phyloP scores from a whole-genome alignment of 352 stramenopile species.

The Phytophthora litchii region DNA sequence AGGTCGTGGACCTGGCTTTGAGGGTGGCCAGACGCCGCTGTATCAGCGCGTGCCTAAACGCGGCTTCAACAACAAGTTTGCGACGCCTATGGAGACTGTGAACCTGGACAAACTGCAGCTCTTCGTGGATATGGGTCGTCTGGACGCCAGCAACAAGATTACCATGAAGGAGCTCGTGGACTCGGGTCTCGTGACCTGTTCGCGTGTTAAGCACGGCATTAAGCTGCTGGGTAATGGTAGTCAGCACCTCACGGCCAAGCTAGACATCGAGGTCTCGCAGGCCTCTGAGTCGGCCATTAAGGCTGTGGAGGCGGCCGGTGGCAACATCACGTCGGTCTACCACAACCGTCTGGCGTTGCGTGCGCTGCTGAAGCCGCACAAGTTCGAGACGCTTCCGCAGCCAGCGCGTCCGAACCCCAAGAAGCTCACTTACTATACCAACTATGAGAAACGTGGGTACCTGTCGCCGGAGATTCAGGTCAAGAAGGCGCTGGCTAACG shows the following conservation, averaged over 20 bases:
- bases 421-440: slow-evolving; percentile 97
- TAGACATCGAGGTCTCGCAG: slow-evolving; percentile 96
- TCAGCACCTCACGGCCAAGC: slow-evolving; percentile 85
- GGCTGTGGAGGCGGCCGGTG: slow-evolving; percentile 93
- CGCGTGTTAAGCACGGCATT: slow-evolving; percentile 94
- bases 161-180: slow-evolving; percentile 94
- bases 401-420: slow-evolving; percentile 94
- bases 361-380: slow-evolving; percentile 95
- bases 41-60: slow-evolving; percentile 97
- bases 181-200: slow-evolving; percentile 88
- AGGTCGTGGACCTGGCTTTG: slow-evolving; percentile 91
- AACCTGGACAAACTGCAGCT: slow-evolving; percentile 96
- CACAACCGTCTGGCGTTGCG: slow-evolving; percentile 96
- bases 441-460: slow-evolving; percentile 97
- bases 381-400: slow-evolving; percentile 95
- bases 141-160: slow-evolving; percentile 91
- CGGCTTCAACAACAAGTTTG: slow-evolving; percentile 97
- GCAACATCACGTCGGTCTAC: slow-evolving; percentile 96
- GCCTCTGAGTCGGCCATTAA: slow-evolving; percentile 94
- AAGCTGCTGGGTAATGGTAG: slow-evolving; percentile 93
- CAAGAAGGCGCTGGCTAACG: slow-evolving; percentile 72
- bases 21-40: slow-evolving; percentile 98
- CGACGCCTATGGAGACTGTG: slow-evolving; percentile 91
- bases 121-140: slow-evolving; percentile 96
- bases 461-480: slow-evolving; percentile 96